Evolutionary conservation across 2,329 filamentous ascomycete genomes (phyloP).

Genomic region (Cephalotrichum gorgonifer): DNA sequence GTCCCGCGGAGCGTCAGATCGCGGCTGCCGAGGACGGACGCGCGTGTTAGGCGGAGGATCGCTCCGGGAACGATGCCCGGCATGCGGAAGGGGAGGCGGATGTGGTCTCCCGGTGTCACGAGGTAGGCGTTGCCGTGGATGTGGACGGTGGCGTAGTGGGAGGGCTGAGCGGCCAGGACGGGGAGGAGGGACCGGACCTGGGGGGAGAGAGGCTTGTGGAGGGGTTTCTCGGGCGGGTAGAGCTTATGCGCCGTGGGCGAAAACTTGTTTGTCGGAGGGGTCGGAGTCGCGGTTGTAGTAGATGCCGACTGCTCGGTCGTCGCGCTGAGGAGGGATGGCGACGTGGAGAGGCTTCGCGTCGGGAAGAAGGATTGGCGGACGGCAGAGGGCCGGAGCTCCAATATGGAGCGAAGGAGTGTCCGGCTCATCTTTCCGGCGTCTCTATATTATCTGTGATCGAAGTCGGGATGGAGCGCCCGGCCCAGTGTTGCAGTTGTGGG

Average conservation of each 20-base stretch:
- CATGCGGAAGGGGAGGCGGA: conserved; percentile 75
- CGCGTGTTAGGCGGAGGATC: conserved; percentile 77
- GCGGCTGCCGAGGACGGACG: conserved; percentile 69
- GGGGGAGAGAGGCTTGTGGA: conserved; percentile 20
- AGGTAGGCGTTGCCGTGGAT: conserved; percentile 75
- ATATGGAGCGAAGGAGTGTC: conserved; percentile 50
- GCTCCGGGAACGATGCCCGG: conserved; percentile 69
- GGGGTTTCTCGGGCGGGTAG: conserved; percentile 23
- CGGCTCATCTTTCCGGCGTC: conserved; percentile 35
- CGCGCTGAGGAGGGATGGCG: conserved; percentile 25
- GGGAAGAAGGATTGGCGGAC: conserved; percentile 8
- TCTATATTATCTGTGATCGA: too few species aligned
- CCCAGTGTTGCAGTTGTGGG: too few species aligned
- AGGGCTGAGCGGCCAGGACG: conserved; percentile 59
- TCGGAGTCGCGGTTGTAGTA: conserved; percentile 17
- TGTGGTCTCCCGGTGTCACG: conserved; percentile 61
- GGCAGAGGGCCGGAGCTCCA: conserved; percentile 43
- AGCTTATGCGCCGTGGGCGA: conserved; percentile 1
- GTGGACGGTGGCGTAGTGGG: conserved; percentile 70
- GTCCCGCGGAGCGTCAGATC: conserved; percentile 82
- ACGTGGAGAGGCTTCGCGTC: conserved; percentile 41
- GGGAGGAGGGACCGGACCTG: conserved; percentile 55
- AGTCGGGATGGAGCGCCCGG: too few species aligned
- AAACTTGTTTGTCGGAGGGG: conserved; percentile 13
- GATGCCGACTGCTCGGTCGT: conserved; percentile 12